Evolutionary conservation across 768 basidiomycete species (phyloP).

Genomic region (Lyophyllum shimeji): DNA sequence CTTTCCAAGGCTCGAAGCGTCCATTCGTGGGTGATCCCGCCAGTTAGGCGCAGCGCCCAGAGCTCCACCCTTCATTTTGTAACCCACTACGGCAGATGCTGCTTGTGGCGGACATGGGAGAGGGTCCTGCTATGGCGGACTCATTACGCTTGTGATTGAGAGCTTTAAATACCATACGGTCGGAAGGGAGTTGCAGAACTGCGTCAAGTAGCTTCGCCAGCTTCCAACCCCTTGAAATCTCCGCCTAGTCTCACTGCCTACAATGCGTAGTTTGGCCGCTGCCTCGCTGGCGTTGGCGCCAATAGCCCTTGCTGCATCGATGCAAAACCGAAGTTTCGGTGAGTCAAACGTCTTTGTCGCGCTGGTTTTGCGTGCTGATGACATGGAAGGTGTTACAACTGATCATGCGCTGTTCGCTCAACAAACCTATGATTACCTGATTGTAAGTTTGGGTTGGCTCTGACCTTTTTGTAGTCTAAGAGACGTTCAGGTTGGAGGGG

Average conservation of each 20-base stretch:
- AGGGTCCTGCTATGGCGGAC: not conserved
- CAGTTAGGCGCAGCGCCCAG: not conserved
- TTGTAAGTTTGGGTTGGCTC: constrained; percentile 1
- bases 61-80: not conserved
- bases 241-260: not conserved
- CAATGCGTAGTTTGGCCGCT: not conserved
- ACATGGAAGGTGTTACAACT: constrained; percentile 8
- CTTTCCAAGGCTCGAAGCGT: not conserved
- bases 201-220: not conserved
- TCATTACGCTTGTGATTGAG: not conserved
- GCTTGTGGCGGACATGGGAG: not conserved
- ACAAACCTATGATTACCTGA: constrained; percentile 14
- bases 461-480: not conserved
- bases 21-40: not conserved
- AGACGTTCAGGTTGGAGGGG: constrained; percentile 16
- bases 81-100: not conserved
- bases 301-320: not conserved
- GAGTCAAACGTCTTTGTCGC: not conserved
- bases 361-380: not conserved
- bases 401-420: constrained; percentile 9
- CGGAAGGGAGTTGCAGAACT: not conserved
- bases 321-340: not conserved
- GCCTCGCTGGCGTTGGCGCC: not conserved
- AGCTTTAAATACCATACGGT: not conserved
- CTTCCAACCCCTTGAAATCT: not conserved